Conservation (phyloP, 2,329 filamentous ascomycete genomes). For the Aspergillus hortae region DNA sequence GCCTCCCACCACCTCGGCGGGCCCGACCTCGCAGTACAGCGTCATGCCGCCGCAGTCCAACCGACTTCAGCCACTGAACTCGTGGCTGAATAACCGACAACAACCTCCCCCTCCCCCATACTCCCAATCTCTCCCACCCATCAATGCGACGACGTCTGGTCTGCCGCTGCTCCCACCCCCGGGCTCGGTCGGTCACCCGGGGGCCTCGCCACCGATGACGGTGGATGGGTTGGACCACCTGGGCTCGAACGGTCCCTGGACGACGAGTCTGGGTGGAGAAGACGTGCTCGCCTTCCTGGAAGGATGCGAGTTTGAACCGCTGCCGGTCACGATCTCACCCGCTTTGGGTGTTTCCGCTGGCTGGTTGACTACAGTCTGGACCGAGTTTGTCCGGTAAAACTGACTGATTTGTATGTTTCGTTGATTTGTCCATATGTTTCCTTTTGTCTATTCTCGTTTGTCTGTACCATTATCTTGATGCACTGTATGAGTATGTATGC, state of each 20-base stretch:
- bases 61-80: slow-evolving; percentile 39
- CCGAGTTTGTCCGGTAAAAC: slow-evolving; percentile 26
- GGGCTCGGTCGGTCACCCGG: slow-evolving; percentile 27
- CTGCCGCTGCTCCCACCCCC: slow-evolving; percentile 36
- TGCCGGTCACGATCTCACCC: slow-evolving; percentile 23
- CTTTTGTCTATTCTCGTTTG: neutral
- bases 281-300: slow-evolving; percentile 37
- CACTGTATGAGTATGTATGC: slow-evolving; percentile 24
- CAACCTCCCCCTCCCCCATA: slow-evolving; percentile 32
- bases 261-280: slow-evolving; percentile 35
- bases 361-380: slow-evolving; percentile 37
- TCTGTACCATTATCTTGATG: slow-evolving; percentile 29
- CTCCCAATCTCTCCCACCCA: slow-evolving; percentile 37
- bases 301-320: slow-evolving; percentile 30
- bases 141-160: slow-evolving; percentile 28
- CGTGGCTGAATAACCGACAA: slow-evolving; percentile 33
- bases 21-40: slow-evolving; percentile 26
- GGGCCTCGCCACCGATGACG: slow-evolving; percentile 28
- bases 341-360: slow-evolving; percentile 31
- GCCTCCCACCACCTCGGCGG: slow-evolving; percentile 13
- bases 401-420: neutral
- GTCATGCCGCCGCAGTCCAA: slow-evolving; percentile 25
- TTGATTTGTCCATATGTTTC: slow-evolving; percentile 3
- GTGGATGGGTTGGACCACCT: slow-evolving; percentile 23
- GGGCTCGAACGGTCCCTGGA: slow-evolving; percentile 23